Evolutionary conservation across 2,329 filamentous ascomycete genomes (phyloP).

Genomic region (Hypomyces perniciosus): DNA sequence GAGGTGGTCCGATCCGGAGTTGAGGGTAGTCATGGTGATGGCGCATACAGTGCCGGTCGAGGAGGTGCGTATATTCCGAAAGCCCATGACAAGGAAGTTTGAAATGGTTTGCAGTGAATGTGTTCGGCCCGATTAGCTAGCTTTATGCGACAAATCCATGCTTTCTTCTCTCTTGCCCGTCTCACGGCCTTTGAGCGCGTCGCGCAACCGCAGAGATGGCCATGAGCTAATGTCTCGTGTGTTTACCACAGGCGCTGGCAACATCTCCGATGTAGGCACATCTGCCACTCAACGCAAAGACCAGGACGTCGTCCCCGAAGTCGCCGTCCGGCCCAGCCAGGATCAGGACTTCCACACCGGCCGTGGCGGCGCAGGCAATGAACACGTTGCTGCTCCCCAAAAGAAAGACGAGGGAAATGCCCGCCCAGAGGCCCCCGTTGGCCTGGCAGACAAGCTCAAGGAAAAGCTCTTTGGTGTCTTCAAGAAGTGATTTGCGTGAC

Average conservation of each 20-base stretch:
- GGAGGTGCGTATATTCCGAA: conserved; percentile 40
- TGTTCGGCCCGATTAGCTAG: not conserved
- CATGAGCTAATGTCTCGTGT: not conserved
- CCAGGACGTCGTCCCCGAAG: conserved; percentile 47
- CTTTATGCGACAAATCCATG: too few species aligned
- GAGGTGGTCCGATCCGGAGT: conserved; percentile 52
- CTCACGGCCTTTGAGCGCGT: not conserved
- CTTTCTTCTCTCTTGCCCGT: not conserved
- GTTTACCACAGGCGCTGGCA: conserved; percentile 43
- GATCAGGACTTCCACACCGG: conserved; percentile 52
- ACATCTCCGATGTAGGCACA: conserved; percentile 47
- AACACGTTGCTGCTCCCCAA: conserved; percentile 31
- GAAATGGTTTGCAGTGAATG: not conserved
- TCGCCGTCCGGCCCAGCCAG: conserved; percentile 42
- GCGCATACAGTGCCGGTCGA: conserved; percentile 52
- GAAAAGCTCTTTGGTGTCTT: conserved; percentile 45
- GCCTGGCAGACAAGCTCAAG: conserved; percentile 54
- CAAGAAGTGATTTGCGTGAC: conserved; percentile 35
- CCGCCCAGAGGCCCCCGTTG: conserved; percentile 25
- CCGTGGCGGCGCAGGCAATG: conserved; percentile 56
- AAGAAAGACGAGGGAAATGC: conserved; percentile 22
- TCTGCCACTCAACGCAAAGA: conserved; percentile 39
- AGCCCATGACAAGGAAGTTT: not conserved
- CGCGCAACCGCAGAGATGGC: not conserved
- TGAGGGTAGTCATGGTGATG: conserved; percentile 51